Conservation (phyloP, 306 rosid genomes). For the Carpinus fangiana region DNA sequence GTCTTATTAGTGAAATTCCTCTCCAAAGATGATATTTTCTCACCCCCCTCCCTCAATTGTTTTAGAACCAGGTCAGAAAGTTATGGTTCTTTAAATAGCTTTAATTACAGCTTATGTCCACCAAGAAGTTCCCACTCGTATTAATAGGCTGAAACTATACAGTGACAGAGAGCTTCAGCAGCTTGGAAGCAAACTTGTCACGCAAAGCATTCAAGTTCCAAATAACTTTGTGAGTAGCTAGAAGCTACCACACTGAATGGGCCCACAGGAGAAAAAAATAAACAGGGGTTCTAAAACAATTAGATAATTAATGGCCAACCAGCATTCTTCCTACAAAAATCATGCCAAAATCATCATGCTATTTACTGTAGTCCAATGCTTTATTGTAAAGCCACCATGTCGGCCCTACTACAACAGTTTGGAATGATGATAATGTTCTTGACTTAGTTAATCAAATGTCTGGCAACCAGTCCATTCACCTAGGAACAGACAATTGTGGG, state of each 20-base stretch:
- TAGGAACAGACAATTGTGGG: constrained; percentile 32
- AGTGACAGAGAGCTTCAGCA: neutral
- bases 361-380: constrained; percentile 13
- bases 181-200: neutral
- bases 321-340: neutral
- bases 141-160: neutral
- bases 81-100: neutral
- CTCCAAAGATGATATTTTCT: neutral
- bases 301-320: neutral
- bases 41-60: neutral
- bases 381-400: constrained; percentile 15
- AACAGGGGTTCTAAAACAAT: neutral
- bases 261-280: constrained; percentile 5
- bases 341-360: constrained; percentile 18
- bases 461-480: constrained; percentile 28
- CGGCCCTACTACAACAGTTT: constrained; percentile 6
- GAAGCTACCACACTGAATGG: constrained; percentile 9
- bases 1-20: neutral
- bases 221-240: neutral
- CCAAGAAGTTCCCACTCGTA: neutral
- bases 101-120: neutral
- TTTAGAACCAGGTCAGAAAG: neutral
- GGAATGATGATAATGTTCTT: constrained; percentile 6
- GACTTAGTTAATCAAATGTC: constrained; percentile 19
- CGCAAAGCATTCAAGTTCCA: neutral